Conservation (phyloP, 2,329 filamentous ascomycete genomes). For the Pseudopyrenochaeta lycopersici region DNA sequence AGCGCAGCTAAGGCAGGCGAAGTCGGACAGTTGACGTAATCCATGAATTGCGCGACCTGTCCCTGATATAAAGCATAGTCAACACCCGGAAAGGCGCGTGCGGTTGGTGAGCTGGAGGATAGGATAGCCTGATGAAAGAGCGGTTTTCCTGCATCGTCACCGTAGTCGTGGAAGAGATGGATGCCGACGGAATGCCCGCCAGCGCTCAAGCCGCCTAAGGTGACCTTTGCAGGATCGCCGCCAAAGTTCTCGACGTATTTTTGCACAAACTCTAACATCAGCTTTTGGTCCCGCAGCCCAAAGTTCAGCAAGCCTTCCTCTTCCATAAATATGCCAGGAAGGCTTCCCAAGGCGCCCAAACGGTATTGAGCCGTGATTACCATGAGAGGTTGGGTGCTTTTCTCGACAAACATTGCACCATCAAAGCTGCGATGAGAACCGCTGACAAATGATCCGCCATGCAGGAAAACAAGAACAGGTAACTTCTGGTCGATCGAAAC, state of each 20-base stretch:
- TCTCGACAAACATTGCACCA: conserved; percentile 43
- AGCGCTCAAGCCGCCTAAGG: conserved; percentile 53
- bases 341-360: conserved; percentile 43
- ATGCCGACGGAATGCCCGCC: conserved; percentile 49
- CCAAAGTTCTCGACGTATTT: conserved; percentile 50
- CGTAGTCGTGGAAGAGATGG: conserved; percentile 49
- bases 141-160: conserved; percentile 36
- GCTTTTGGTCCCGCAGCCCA: conserved; percentile 39
- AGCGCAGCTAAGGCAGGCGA: conserved; percentile 42
- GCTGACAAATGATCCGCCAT: conserved; percentile 42
- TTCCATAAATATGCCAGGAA: conserved; percentile 46
- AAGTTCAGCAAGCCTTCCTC: conserved; percentile 46
- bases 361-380: conserved; percentile 48
- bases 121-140: conserved; percentile 46
- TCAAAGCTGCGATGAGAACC: conserved; percentile 45
- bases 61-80: conserved; percentile 41
- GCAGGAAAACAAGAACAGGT: conserved; percentile 42
- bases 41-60: conserved; percentile 44
- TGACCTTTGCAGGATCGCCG: conserved; percentile 52
- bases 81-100: conserved; percentile 45
- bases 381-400: conserved; percentile 41
- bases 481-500: conserved; percentile 37
- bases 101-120: conserved; percentile 46
- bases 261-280: conserved; percentile 50
- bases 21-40: conserved; percentile 35